phyloP scores from a whole-genome alignment of 345 rosid genomes.

The Brassica rapa region DNA sequence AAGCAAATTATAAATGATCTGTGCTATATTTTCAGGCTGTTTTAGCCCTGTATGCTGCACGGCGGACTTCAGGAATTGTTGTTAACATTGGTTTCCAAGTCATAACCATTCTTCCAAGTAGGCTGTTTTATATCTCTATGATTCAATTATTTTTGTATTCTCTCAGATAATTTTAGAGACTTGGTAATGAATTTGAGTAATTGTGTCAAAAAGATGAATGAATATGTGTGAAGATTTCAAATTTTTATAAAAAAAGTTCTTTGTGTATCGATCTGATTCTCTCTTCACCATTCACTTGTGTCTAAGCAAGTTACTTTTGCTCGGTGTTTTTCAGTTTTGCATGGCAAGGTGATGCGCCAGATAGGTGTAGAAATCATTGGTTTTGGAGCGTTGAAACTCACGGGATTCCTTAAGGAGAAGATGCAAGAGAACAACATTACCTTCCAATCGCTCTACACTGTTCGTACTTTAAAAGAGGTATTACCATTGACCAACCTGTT shows the following conservation, averaged over 20 bases:
- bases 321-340: constrained; percentile 57
- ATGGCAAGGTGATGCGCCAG: constrained; percentile 88
- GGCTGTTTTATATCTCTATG: constrained; percentile 22
- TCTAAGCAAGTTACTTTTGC: constrained; percentile 26
- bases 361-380: constrained; percentile 88
- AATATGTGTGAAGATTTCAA: background rate
- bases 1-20: background rate
- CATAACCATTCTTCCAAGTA: constrained; percentile 88
- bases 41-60: constrained; percentile 75
- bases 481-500: constrained; percentile 2
- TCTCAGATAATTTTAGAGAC: constrained; percentile 5
- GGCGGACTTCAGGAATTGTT: constrained; percentile 79
- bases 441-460: constrained; percentile 76
- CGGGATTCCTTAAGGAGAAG: constrained; percentile 80
- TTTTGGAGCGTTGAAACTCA: constrained; percentile 81
- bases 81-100: constrained; percentile 91
- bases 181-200: constrained; percentile 10
- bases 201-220: constrained; percentile 18
- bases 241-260: background rate
- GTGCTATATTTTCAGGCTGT: constrained; percentile 60
- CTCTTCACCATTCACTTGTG: constrained; percentile 12
- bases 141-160: background rate
- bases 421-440: constrained; percentile 71
- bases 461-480: constrained; percentile 93
- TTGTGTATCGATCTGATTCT: background rate